phyloP scores from a whole-genome alignment of 768 basidiomycete genomes.

The Trametes cingulata region DNA sequence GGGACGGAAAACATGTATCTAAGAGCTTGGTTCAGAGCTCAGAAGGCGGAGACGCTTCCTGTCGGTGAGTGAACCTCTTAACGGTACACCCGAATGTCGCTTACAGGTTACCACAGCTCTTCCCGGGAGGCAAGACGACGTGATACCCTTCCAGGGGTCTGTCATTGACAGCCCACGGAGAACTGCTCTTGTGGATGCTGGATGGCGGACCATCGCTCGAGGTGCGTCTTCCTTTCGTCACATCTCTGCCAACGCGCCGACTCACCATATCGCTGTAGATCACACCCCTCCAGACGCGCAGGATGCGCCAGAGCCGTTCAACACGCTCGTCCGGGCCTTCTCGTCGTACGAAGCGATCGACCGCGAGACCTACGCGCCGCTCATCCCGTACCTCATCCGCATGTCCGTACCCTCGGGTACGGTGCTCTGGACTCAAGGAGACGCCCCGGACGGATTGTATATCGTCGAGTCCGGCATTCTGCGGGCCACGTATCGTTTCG shows the following conservation, averaged over 20 bases:
- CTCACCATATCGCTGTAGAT: constrained; percentile 20
- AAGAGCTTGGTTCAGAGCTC: constrained; percentile 72
- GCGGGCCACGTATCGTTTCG: constrained; percentile 78
- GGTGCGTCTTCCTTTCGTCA: constrained; percentile 38
- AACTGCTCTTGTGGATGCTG: constrained; percentile 66
- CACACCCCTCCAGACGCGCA: background rate
- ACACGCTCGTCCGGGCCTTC: constrained; percentile 79
- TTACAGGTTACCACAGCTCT: constrained; percentile 40
- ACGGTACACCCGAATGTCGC: constrained; percentile 8
- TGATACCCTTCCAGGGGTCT: constrained; percentile 48
- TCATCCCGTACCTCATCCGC: constrained; percentile 73
- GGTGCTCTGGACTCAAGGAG: constrained; percentile 78
- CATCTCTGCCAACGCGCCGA: too few relatives aligned
- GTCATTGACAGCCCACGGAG: constrained; percentile 63
- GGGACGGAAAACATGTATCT: constrained; percentile 96
- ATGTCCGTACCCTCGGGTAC: constrained; percentile 54
- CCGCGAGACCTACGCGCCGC: constrained; percentile 55
- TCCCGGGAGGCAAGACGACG: constrained; percentile 57
- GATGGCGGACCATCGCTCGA: constrained; percentile 65
- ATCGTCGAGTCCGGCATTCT: constrained; percentile 87
- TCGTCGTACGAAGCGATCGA: constrained; percentile 67
- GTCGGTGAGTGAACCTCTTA: constrained; percentile 41
- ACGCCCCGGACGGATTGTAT: constrained; percentile 80
- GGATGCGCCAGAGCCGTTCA: constrained; percentile 60
- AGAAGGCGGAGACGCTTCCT: constrained; percentile 52